Percentiles rank a stretch among this genome's conserved stretches.
Evolutionary conservation across 768 basidiomycete genomes (phyloP).

Genomic region (Tylopilus balloui): DNA sequence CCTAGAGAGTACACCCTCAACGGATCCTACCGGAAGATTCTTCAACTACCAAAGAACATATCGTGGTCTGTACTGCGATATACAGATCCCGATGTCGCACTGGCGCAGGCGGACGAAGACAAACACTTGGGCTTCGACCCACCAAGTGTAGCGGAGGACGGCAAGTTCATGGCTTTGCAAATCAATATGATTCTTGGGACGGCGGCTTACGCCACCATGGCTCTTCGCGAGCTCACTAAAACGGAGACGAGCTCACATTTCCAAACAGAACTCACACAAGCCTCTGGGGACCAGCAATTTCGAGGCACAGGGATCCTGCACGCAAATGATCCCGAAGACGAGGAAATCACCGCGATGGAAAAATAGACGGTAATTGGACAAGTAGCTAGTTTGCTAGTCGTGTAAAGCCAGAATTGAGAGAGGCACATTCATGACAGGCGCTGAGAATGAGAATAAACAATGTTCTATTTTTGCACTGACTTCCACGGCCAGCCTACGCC

Average conservation of each 20-base stretch:
- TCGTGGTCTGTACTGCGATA: constrained; percentile 82
- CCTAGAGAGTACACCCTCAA: constrained; percentile 84
- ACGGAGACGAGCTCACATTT: constrained; percentile 91
- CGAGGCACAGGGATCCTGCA: constrained; percentile 42
- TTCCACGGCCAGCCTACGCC: no score
- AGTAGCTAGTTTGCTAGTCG: no score
- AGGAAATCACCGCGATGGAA: constrained; percentile 5
- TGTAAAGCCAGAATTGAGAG: no score
- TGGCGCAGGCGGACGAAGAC: constrained; percentile 96
- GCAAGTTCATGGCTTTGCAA: constrained; percentile 85
- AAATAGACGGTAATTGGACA: neutral
- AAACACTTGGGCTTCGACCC: constrained; percentile 76
- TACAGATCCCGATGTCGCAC: constrained; percentile 87
- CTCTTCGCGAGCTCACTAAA: constrained; percentile 90
- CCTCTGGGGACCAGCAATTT: constrained; percentile 80
- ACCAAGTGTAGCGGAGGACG: constrained; percentile 61
- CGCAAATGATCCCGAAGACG: constrained; percentile 22
- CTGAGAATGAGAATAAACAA: neutral
- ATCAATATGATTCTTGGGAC: constrained; percentile 82
- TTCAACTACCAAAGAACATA: constrained; percentile 79
- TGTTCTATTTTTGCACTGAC: neutral
- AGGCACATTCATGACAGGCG: no score
- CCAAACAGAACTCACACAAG: constrained; percentile 73
- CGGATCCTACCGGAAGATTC: constrained; percentile 89
- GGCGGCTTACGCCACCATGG: constrained; percentile 98